phyloP scores from a whole-genome alignment of 176 grass and related monocot species.

The Avena atlantica region DNA sequence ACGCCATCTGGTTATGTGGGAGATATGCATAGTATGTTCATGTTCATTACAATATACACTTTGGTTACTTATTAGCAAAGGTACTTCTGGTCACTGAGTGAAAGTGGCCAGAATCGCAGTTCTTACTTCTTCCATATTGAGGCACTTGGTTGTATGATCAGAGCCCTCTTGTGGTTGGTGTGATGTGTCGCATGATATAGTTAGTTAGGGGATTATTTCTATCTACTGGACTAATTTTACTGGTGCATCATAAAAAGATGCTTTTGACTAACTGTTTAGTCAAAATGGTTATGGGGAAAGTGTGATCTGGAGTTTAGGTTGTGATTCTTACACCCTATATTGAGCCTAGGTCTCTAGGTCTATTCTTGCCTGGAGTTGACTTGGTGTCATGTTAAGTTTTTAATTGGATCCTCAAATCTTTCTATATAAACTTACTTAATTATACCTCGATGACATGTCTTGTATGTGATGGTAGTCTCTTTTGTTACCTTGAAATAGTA shows the following conservation, averaged over 20 bases:
- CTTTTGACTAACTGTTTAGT: neutral
- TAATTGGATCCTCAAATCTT: neutral
- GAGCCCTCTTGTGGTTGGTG: neutral
- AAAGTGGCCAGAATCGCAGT: neutral
- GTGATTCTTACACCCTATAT: no score
- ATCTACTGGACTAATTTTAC: neutral
- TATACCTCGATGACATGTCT: neutral
- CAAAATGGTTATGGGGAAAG: neutral
- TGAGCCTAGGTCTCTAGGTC: no score
- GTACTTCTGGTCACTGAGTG: neutral
- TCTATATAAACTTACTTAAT: neutral
- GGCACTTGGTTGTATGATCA: neutral
- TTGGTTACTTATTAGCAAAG: neutral
- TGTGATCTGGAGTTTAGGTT: no score
- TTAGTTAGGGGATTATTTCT: neutral
- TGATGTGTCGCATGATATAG: neutral
- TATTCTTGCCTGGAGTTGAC: neutral
- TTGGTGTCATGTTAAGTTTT: neutral
- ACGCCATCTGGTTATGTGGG: neutral
- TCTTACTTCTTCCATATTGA: conserved; percentile 5
- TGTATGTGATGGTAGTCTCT: neutral
- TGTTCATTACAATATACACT: neutral
- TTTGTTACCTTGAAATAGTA: neutral
- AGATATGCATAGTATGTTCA: neutral
- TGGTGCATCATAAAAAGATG: neutral